A percentile compares a stretch with the other conserved stretches of the same genome.
Conservation (phyloP, 2,329 filamentous ascomycete genomes). For the Colletotrichum filicis region DNA sequence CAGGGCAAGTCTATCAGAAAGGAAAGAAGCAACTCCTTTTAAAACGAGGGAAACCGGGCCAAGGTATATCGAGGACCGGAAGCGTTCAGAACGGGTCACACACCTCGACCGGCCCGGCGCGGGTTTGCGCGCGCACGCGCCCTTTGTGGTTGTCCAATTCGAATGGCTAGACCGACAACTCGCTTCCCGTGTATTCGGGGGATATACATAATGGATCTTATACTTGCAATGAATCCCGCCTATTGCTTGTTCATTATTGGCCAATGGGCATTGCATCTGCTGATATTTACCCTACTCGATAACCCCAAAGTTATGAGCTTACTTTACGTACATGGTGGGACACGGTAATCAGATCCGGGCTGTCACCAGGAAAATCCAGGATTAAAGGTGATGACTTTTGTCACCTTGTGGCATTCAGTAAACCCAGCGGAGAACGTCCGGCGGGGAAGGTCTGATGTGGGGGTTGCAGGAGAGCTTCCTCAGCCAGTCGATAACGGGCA, state of each 20-base stretch:
- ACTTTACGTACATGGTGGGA: neutral
- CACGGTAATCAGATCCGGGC: neutral
- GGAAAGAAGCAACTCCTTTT: neutral
- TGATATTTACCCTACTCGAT: neutral
- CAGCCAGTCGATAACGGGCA: neutral
- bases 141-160: neutral
- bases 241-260: neutral
- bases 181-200: neutral
- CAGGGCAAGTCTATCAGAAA: neutral
- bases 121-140: neutral
- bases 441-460: neutral
- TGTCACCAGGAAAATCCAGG: neutral
- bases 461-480: neutral
- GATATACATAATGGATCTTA: neutral
- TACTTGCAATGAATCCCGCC: neutral
- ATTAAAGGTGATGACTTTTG: too few relatives aligned
- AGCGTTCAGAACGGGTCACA: neutral
- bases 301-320: neutral
- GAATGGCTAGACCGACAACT: neutral
- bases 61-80: conserved; percentile 18
- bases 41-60: neutral
- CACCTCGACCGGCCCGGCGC: conserved; percentile 29
- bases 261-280: neutral
- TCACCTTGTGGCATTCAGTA: neutral
- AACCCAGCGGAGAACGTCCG: conserved; percentile 24